Evolutionary conservation across 2,329 filamentous ascomycete species (phyloP).

Genomic region (Colletotrichum chrysophilum): DNA sequence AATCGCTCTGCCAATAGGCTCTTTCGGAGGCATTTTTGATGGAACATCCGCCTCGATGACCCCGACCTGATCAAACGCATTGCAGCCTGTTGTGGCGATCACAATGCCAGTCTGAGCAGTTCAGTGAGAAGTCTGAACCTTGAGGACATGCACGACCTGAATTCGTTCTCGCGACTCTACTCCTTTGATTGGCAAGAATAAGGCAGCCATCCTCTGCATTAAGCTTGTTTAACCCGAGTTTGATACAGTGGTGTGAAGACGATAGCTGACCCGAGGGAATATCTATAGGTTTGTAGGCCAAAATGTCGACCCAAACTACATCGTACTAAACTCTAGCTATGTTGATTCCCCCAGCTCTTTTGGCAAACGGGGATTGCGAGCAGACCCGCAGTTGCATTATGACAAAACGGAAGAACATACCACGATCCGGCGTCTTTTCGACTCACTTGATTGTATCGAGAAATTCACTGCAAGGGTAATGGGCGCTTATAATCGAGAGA

Average conservation of each 20-base stretch:
- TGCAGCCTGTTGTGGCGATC: background rate
- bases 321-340: background rate
- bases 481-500: background rate
- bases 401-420: background rate
- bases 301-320: background rate
- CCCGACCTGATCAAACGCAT: background rate
- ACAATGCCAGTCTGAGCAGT: background rate
- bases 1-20: background rate
- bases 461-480: background rate
- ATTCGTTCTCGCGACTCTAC: background rate
- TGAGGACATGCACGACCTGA: background rate
- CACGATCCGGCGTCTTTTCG: background rate
- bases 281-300: background rate
- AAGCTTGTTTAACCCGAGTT: no score
- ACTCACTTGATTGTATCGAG: background rate
- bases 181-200: background rate
- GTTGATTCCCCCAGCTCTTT: background rate
- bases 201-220: background rate
- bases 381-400: background rate
- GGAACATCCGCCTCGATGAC: background rate
- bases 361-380: background rate
- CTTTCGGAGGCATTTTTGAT: background rate
- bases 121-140: background rate
- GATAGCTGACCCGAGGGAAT: background rate
- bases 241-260: rapidly evolving